Evolutionary conservation across 805 yeast species (phyloP), one percentile per base, ranked within the genome.

Genomic region (Scheffersomyces lignosus): DNA sequence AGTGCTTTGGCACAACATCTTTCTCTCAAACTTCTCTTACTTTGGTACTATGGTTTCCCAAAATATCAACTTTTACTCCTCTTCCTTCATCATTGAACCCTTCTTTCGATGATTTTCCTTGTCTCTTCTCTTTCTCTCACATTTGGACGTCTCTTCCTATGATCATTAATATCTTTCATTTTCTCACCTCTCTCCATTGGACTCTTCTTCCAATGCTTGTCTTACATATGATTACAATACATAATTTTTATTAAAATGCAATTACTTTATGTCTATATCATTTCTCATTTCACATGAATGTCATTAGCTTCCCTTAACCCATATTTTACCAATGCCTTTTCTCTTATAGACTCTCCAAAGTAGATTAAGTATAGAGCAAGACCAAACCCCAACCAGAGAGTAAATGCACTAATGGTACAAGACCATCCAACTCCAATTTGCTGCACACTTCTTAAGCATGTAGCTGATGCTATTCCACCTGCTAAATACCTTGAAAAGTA

Each of bases 371-470:
- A 7, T 10, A 62, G n/a, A 3, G 60, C 56, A 31, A 63, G 54
- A 0, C 44, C 48, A 27, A 58, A 57, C 1, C 75, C 80, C 8
- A 55, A 4, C 64, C 68, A 57, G 17, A 75, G 45, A 5, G 70
- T 60, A 23, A 62, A 44, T 1, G 77, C 79, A 17, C 74, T 64
- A 13, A 77, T 66, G 0, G 81, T 75, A 41, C 71, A 65, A 3
- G 77, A 60, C 80, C 81, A 75, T 4, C 82, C 83, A 29, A 77
- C 64, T 0, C 83, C 83, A 29, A 78, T 75, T 17, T 55, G 46
- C 4, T 73, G 45, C 10, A 78, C 60, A 26, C 73, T 71, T 10
- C 62, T 56, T 18, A 78, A 56, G 37, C 75, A 71, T 2, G 77
- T 64, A 4, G 75, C 79, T 4, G 78, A 65, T 1, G 75, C 74